These are phyloP conservation scores for Nasturtium officinale DNA, from an alignment of 345 rosid genomes.

Conservation along the genomic window DNA sequence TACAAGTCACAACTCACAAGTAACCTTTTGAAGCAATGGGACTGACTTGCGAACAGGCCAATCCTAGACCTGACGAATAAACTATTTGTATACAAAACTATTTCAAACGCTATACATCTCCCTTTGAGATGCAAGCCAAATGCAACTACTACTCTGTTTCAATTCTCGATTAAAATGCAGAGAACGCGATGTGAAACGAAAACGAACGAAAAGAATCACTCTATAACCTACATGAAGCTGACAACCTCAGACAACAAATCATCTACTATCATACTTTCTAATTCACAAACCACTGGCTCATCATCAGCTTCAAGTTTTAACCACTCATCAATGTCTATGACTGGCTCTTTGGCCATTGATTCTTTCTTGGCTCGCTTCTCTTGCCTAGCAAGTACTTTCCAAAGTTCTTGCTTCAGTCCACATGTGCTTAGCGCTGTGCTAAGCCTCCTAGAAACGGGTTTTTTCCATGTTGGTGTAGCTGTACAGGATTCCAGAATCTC, in stretches of 20 bases:
- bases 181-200: conserved; percentile 16
- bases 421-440: conserved; percentile 16
- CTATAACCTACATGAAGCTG: conserved; percentile 44
- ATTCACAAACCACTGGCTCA: conserved; percentile 61
- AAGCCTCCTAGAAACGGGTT: conserved; percentile 58
- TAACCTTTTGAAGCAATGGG: conserved; percentile 29
- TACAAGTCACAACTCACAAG: conserved; percentile 39
- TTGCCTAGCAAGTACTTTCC: conserved; percentile 49
- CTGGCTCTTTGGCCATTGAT: conserved; percentile 48
- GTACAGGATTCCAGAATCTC: conserved; percentile 53
- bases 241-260: conserved; percentile 63
- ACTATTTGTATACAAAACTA: conserved; percentile 34
- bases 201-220: conserved; percentile 37
- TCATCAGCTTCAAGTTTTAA: conserved; percentile 58
- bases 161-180: conserved; percentile 37
- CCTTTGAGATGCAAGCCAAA: conserved; percentile 30
- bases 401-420: conserved; percentile 55
- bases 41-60: conserved; percentile 35
- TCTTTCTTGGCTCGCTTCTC: conserved; percentile 52
- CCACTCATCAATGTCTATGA: conserved; percentile 51
- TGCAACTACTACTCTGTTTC: conserved; percentile 31
- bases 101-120: conserved; percentile 34
- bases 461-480: conserved; percentile 47
- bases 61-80: conserved; percentile 30
- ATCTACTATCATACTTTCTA: conserved; percentile 69